phyloP scores from a whole-genome alignment of 78 protist species.

The Tieghemostelium lacteum region DNA sequence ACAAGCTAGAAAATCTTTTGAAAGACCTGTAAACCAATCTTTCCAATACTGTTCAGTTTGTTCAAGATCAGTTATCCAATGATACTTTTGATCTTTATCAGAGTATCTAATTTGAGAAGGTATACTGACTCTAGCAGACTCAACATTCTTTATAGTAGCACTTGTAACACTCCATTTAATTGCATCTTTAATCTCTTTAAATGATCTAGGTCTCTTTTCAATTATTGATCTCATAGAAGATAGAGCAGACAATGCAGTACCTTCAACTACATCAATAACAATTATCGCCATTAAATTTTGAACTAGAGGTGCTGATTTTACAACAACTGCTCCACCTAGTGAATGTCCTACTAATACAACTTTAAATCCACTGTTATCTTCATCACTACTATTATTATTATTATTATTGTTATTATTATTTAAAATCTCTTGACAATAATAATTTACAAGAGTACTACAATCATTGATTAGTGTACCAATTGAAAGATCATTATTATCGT shows the following conservation, averaged over 20 bases:
- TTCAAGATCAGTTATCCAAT: constrained; percentile 86
- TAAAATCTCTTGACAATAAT: not conserved
- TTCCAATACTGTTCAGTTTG: constrained; percentile 87
- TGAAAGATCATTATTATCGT: constrained; percentile 49
- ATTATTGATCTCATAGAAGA: constrained; percentile 80
- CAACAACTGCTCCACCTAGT: constrained; percentile 82
- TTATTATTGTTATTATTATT: not conserved
- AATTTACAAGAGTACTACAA: constrained; percentile 15
- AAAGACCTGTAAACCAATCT: constrained; percentile 91
- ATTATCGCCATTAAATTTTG: constrained; percentile 38
- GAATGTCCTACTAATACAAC: constrained; percentile 82
- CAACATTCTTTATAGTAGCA: constrained; percentile 50
- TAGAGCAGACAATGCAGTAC: constrained; percentile 86
- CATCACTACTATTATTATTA: not conserved
- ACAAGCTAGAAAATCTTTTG: constrained; percentile 73
- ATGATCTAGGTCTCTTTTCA: constrained; percentile 81
- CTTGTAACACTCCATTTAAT: constrained; percentile 79
- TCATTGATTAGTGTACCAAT: constrained; percentile 66
- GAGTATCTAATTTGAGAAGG: constrained; percentile 79
- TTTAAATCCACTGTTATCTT: not conserved
- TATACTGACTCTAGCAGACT: constrained; percentile 79
- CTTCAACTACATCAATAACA: constrained; percentile 94
- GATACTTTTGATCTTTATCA: constrained; percentile 9
- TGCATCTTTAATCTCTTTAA: constrained; percentile 79
- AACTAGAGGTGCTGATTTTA: not conserved